A percentile compares a stretch with the other conserved stretches of the same genome.
phyloP scores from a whole-genome alignment of 768 basidiomycete species.

The Naganishia friedmannii region DNA sequence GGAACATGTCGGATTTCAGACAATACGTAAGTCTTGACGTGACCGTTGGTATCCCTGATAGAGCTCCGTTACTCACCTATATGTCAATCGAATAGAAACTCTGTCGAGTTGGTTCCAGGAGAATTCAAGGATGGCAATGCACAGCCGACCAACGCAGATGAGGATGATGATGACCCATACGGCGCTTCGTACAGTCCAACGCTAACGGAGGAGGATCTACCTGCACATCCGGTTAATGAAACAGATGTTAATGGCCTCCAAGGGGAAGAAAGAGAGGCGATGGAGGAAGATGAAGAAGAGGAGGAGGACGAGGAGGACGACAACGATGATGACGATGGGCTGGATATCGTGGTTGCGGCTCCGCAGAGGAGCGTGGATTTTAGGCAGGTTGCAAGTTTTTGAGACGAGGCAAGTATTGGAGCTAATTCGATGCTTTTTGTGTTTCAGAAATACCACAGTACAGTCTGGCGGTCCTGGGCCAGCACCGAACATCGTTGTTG shows the following conservation, averaged over 20 bases:
- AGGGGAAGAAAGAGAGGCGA: constrained; percentile 27
- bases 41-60: neutral
- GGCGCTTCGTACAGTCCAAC: constrained; percentile 14
- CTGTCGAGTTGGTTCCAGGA: neutral
- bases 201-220: neutral
- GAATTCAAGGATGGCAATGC: constrained; percentile 12
- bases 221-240: neutral
- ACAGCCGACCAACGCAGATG: neutral
- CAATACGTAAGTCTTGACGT: neutral
- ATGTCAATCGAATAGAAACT: neutral
- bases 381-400: constrained; percentile 36
- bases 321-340: constrained; percentile 46
- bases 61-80: neutral
- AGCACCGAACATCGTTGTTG: constrained; percentile 27
- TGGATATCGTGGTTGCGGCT: constrained; percentile 43
- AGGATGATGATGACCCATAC: constrained; percentile 28
- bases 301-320: constrained; percentile 36
- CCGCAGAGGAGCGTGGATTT: constrained; percentile 45
- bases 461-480: constrained; percentile 18
- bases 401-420: neutral
- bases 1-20: neutral
- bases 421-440: neutral
- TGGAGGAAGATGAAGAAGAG: constrained; percentile 35
- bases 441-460: constrained; percentile 4
- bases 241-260: constrained; percentile 39